A percentile compares a stretch with the other conserved stretches of the same genome.
phyloP scores from a whole-genome alignment of 2,329 filamentous ascomycete species.

The Beauveria caledonica region DNA sequence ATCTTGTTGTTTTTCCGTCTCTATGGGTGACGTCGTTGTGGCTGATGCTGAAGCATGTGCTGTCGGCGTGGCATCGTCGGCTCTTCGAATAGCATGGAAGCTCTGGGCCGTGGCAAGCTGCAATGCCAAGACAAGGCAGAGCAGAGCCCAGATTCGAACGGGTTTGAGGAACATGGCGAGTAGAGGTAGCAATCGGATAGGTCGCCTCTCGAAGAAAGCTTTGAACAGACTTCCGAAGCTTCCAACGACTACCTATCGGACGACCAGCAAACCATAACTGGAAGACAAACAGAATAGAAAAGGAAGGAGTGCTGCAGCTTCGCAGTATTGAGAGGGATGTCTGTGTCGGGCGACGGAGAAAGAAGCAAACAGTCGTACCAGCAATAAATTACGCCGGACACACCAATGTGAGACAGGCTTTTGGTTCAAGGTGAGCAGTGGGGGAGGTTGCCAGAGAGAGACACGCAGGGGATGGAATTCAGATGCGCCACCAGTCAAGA shows the following conservation, averaged over 20 bases:
- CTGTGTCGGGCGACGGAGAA: neutral
- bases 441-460: conserved; percentile 4
- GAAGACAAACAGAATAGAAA: neutral
- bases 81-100: conserved; percentile 25
- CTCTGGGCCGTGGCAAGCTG: conserved; percentile 29
- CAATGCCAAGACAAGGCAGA: conserved; percentile 31
- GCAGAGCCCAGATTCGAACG: conserved; percentile 27
- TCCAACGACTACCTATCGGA: neutral
- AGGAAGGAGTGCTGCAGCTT: neutral
- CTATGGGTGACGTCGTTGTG: conserved; percentile 15
- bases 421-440: neutral
- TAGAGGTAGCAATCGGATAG: neutral
- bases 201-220: conserved; percentile 3
- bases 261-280: conserved; percentile 2
- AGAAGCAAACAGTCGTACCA: conserved; percentile 8
- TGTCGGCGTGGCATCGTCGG: conserved; percentile 16
- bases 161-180: conserved; percentile 27
- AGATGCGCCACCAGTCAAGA: neutral
- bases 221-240: neutral
- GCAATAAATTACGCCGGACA: conserved; percentile 8
- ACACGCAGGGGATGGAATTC: conserved; percentile 1
- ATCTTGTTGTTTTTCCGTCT: conserved; percentile 10
- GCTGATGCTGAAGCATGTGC: conserved; percentile 10
- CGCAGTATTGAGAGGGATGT: neutral
- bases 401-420: conserved; percentile 8